Base-by-base conservation (phyloP, 495 filamentous ascomycete species). In the Melanomma pulvis-pyrius region DNA sequence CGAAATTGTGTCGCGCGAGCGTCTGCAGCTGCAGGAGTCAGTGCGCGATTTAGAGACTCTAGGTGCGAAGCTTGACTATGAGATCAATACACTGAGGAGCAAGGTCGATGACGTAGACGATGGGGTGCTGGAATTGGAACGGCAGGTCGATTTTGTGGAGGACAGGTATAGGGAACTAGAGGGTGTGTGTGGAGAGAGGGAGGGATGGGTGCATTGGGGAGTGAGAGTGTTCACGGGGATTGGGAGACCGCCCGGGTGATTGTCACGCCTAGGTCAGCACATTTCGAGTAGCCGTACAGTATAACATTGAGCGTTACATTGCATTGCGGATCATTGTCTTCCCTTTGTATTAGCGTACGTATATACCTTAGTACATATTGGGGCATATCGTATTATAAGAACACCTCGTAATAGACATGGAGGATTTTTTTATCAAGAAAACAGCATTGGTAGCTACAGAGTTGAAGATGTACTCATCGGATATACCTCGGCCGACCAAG, bases 1-100 rank as follows among this genome's bases (percentile, higher is more conserved):
- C 54, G 87, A 91, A 56, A 78, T 91, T 22, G 73, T 96, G 9
- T 80, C 80, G 0, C 84, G 88, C 29, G 88, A 96, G 78, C 82
- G 86, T 28, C 78, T 81, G 29, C 78, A 83, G 28, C 78, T 96
- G 53, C 86, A 82, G 28, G 94, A 97, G 63, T 82, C 82, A 29
- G 82, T 96, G 59, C 90, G 88, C 74, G 90, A 92, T 64, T 83
- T 97, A 21, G 96, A 97, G 74, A 80, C 87, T 22, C 80, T 97
- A 46, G 87, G 87, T 6, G 91, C 91, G 22, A 94, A 93, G 81
- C 81, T 98, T 63, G 93, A 98, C 71, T 98, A 98, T 75, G 96
- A 98, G 78, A 85, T 98, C 36, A 84, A 86, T 55, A 89, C 86
- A 24, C 79, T 98, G 24, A 82, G 89, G 52, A 88, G 87, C 21